phyloP scores from a whole-genome alignment of 441 rosid species.

The Populus hybrid region DNA sequence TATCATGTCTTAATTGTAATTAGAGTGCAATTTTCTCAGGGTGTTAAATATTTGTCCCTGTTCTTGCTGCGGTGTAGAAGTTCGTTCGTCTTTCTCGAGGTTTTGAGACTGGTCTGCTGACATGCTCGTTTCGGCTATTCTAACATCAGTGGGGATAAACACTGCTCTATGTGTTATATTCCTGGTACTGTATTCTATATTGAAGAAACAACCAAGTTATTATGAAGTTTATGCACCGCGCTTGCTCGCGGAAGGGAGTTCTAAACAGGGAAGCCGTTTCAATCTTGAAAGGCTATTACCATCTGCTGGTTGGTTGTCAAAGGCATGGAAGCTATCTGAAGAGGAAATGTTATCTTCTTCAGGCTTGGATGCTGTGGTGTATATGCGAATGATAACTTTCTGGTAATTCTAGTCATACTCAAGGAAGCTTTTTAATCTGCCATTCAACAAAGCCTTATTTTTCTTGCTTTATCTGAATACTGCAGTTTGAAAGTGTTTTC shows the following conservation, averaged over 20 bases:
- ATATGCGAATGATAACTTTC: conserved; percentile 76
- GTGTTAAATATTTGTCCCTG: background rate
- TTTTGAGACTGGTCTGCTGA: conserved; percentile 18
- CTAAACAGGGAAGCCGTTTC: conserved; percentile 50
- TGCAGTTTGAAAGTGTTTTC: conserved; percentile 89
- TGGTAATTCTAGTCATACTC: conserved; percentile 40
- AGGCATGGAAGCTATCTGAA: conserved; percentile 72
- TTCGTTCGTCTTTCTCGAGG: conserved; percentile 13
- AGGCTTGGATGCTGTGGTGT: conserved; percentile 83
- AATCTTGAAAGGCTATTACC: conserved; percentile 76
- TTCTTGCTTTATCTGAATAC: conserved; percentile 17
- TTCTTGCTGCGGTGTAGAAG: conserved; percentile 22
- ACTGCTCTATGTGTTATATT: conserved; percentile 68
- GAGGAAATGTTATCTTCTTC: conserved; percentile 56
- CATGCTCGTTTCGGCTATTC: conserved; percentile 94
- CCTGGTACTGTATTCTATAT: conserved; percentile 66
- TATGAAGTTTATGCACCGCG: conserved; percentile 80
- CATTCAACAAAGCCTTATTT: background rate
- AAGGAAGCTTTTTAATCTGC: background rate
- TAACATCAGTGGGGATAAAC: conserved; percentile 88
- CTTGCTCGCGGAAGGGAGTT: conserved; percentile 59
- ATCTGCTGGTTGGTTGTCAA: conserved; percentile 79
- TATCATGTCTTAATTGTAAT: background rate
- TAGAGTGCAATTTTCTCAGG: background rate
- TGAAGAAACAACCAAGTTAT: conserved; percentile 74